Base-by-base conservation (phyloP, 2,329 filamentous ascomycete species). In the Exophiala calicioides region DNA sequence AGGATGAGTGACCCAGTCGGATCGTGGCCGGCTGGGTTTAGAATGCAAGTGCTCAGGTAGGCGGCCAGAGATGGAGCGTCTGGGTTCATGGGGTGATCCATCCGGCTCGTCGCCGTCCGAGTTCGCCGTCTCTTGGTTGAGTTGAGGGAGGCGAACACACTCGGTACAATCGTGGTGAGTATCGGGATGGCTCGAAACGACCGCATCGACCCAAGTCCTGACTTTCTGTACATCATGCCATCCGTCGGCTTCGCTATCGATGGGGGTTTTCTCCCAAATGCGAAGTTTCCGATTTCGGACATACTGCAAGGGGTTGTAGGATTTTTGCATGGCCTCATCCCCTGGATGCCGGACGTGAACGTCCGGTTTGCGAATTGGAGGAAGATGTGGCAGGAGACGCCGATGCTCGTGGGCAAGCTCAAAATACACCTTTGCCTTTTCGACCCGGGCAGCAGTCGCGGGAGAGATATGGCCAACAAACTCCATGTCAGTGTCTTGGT, bases 271-370 rank as follows among this genome's bases (percentile, higher is more conserved):
- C 68, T 94, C 88, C 12, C 90, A 80, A 19, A 85, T 85, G 53
- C 93, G 79, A 9, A 93, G 80, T 63, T 90, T 91, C 36, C 91
- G 80, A 62, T 98, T 97, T 15, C 93, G 84, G 44, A 97, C 86
- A 58, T 89, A 89, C 66, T 97, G 93, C 18, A 98, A 70, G 3
- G 91, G 93, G 63, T 98, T 95, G 64, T 97, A 97, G 2, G 75
- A 70, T 41, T 90, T 83, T 50, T 49, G 53, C 21, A 47, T 40
- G 20, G 24, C 60, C 52, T 70, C 66, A 47, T 66, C 60, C 1
- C 65, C 58, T 4, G 24, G 18, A 16, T 53, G 48, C 4, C 44
- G 41, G 27, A 55, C 36, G 8, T 52, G 52, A 9, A 26, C 40
- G 3, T 42, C 49, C 23, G 57, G 57, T 13, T 49, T 57, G 23